These are phyloP conservation scores for Clitoria ternatea DNA, from an alignment of 306 rosid genomes.

Conservation along the genomic window DNA sequence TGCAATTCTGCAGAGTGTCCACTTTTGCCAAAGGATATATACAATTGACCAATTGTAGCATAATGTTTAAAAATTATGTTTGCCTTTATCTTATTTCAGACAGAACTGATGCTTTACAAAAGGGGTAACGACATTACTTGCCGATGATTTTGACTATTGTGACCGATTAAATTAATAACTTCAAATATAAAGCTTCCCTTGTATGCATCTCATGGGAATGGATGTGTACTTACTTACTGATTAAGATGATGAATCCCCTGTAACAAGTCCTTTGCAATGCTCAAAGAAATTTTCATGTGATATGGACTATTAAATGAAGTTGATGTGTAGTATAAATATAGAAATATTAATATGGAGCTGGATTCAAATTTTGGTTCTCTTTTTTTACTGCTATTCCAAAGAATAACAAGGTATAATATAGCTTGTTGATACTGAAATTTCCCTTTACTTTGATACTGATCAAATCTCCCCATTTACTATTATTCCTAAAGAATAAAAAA, in stretches of 20 bases:
- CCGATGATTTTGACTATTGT: slow-evolving; percentile 44
- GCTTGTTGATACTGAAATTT: no score
- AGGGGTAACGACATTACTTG: slow-evolving; percentile 32
- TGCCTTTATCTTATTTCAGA: slow-evolving; percentile 14
- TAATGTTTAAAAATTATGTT: not conserved
- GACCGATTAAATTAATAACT: slow-evolving; percentile 18
- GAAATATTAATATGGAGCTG: no score
- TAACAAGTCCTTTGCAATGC: not conserved
- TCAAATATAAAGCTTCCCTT: not conserved
- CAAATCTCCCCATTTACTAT: no score
- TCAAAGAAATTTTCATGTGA: no score
- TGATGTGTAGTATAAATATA: no score
- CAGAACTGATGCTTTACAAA: slow-evolving; percentile 24
- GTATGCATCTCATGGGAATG: not conserved
- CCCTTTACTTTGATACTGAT: no score
- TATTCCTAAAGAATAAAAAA: no score
- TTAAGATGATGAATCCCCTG: not conserved
- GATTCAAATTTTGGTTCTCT: no score
- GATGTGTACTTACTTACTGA: not conserved
- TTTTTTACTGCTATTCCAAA: no score
- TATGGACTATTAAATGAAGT: no score
- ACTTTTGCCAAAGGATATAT: slow-evolving; percentile 7
- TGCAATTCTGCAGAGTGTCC: slow-evolving; percentile 22
- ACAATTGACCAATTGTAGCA: slow-evolving; percentile 9
- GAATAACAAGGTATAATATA: no score